Base-by-base conservation (phyloP, 2,329 filamentous ascomycete genomes). In the Colletotrichum limetticola region DNA sequence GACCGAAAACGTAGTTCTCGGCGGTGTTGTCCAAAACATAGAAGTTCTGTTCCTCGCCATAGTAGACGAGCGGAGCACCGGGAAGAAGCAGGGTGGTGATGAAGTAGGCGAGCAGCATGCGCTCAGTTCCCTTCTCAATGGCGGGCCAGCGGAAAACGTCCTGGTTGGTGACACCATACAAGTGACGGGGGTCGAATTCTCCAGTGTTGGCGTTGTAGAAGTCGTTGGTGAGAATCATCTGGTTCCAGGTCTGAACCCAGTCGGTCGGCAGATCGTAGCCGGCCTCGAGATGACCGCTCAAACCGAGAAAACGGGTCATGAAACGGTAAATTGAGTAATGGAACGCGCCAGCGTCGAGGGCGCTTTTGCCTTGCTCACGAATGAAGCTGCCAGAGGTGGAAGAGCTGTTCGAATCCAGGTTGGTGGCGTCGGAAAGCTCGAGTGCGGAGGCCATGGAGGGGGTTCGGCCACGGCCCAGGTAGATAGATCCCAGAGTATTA, bases 11-110 rank as follows among this genome's bases (percentile, higher is more conserved):
- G 77, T 92, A 93, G 76, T 92, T 92, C 70, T 83, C 82, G 5
- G 90, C 90, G 0, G 90, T 91, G 71, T 89, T 91, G 77, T 93
- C 91, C 3, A 92, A 81, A 0, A 91, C 82, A 76, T 92, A 92
- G 74, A 90, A 90, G 0, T 87, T 88, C 79, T 93, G 91, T 77
- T 93, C 91, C 77, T 93, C 91, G 22, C 91, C 91, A 88, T 89
- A 93, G 19, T 88, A 83, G 26, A 91, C 80, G 19, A 90, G 79
- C 2, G 91, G 89, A 35, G 91, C 90, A 19, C 90, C 90, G 1
- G 90, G 90, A 78, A 92, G 84, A 59, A 90, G 82, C 63, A 92
- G 78, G 0, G 89, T 90, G 1, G 88, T 89, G 57, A 92, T 85
- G 76, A 90, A 91, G 19, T 88, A 82, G 5, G 85, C 90, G 5